These are phyloP conservation scores for Pythium biforme DNA, from an alignment of 352 stramenopile species.

Conservation along the genomic window DNA sequence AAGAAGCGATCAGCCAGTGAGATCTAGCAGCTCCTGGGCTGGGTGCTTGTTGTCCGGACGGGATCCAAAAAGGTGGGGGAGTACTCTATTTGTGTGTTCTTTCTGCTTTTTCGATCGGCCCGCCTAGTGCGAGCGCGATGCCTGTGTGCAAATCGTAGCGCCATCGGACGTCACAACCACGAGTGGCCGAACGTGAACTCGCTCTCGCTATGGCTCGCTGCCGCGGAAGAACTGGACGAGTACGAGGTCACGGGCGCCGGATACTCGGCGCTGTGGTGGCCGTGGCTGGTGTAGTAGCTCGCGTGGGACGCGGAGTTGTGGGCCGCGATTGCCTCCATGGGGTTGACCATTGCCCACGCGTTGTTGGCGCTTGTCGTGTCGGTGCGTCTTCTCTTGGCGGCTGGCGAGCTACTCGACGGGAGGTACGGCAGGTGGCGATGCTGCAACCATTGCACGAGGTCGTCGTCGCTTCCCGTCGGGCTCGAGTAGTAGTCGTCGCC, in stretches of 20 bases:
- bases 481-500: conserved; percentile 46
- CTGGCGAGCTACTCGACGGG: background rate
- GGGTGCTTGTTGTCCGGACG: background rate
- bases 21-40: background rate
- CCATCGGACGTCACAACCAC: conserved; percentile 19
- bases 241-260: conserved; percentile 13
- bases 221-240: background rate
- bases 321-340: conserved; percentile 32
- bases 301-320: conserved; percentile 3
- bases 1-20: no score
- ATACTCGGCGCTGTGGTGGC: conserved; percentile 16
- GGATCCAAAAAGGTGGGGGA: conserved; percentile 11
- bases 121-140: background rate
- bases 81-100: conserved; percentile 11
- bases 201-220: conserved; percentile 5
- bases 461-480: conserved; percentile 49
- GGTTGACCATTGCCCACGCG: conserved; percentile 31
- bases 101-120: conserved; percentile 1
- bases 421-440: conserved; percentile 26
- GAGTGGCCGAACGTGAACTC: conserved; percentile 19
- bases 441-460: conserved; percentile 29
- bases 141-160: background rate
- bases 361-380: conserved; percentile 5
- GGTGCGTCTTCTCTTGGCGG: conserved; percentile 23
- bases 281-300: conserved; percentile 17